Evolutionary conservation across 2,329 filamentous ascomycete genomes (phyloP).

Genomic region (Penicillium expansum): DNA sequence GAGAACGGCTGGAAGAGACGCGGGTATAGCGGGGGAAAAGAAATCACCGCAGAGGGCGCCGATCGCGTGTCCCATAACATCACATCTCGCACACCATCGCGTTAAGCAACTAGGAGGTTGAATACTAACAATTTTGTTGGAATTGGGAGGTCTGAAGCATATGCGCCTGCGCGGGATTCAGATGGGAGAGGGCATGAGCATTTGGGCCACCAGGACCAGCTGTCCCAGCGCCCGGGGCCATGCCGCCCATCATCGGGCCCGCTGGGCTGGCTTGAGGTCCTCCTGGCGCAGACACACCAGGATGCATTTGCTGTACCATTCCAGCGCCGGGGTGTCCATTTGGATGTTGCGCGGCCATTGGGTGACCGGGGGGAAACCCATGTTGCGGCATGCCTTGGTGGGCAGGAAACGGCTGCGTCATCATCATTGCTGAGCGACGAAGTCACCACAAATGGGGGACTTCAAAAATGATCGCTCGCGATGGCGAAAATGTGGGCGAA

Average conservation of each 20-base stretch:
- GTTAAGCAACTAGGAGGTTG: not conserved
- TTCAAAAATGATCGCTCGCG: slow-evolving; percentile 18
- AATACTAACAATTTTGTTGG: slow-evolving; percentile 42
- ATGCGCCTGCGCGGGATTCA: slow-evolving; percentile 55
- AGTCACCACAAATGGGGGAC: slow-evolving; percentile 36
- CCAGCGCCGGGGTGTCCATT: slow-evolving; percentile 52
- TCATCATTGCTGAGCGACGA: slow-evolving; percentile 50
- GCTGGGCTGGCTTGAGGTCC: slow-evolving; percentile 60
- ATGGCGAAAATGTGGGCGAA: slow-evolving; percentile 14
- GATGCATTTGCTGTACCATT: slow-evolving; percentile 59
- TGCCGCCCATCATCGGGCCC: slow-evolving; percentile 62
- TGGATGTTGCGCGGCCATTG: slow-evolving; percentile 58
- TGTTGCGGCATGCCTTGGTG: slow-evolving; percentile 59
- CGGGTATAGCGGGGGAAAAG: not conserved
- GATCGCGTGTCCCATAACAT: not conserved
- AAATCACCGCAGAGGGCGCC: not conserved
- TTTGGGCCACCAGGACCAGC: slow-evolving; percentile 53
- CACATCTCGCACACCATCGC: not conserved
- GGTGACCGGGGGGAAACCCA: slow-evolving; percentile 59
- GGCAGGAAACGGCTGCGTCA: slow-evolving; percentile 56
- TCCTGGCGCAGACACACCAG: slow-evolving; percentile 58
- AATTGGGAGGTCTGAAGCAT: slow-evolving; percentile 53
- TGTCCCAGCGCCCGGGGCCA: slow-evolving; percentile 58
- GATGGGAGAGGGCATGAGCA: slow-evolving; percentile 60
- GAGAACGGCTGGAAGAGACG: not conserved